Percentiles rank a stretch among this genome's conserved stretches.
These are phyloP conservation scores for Microbotryum saponariae DNA, from an alignment of 1,284 basidiomycete species.

Conservation along the genomic window DNA sequence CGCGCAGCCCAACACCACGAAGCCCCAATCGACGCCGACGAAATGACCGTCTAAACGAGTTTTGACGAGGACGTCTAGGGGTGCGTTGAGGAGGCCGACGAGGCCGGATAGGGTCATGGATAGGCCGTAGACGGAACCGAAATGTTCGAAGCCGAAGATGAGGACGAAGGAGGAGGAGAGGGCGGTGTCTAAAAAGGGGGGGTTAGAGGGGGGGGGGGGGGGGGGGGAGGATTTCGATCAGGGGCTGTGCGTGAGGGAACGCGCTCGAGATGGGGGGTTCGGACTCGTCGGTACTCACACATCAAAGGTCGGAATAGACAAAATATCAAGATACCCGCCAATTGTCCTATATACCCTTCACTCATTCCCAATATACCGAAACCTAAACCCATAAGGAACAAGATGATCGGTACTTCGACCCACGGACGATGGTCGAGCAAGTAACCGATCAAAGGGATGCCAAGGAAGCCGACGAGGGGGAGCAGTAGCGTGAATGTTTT, in stretches of 20 bases:
- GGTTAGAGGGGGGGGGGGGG: neutral
- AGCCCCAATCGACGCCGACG: slow-evolving; percentile 35
- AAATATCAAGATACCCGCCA: slow-evolving; percentile 40
- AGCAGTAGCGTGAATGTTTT: slow-evolving; percentile 43
- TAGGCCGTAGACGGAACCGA: slow-evolving; percentile 35
- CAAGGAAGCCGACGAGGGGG: slow-evolving; percentile 41
- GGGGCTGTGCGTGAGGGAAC: too few species aligned
- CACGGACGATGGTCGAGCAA: slow-evolving; percentile 40
- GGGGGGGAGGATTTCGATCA: too few species aligned
- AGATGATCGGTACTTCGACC: slow-evolving; percentile 37
- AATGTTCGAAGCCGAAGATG: slow-evolving; percentile 35
- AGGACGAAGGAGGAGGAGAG: slow-evolving; percentile 37
- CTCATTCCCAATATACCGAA: slow-evolving; percentile 40
- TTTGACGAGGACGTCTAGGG: slow-evolving; percentile 41
- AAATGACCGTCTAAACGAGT: slow-evolving; percentile 38
- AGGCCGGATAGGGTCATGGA: slow-evolving; percentile 42
- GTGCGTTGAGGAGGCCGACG: slow-evolving; percentile 41
- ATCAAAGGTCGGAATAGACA: slow-evolving; percentile 36
- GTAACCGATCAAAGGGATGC: slow-evolving; percentile 38
- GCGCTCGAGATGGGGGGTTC: too few species aligned
- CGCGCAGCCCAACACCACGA: slow-evolving; percentile 35
- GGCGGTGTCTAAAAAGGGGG: slow-evolving; percentile 42
- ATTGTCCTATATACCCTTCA: slow-evolving; percentile 33
- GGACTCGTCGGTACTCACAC: slow-evolving; percentile 5
- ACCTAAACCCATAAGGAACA: slow-evolving; percentile 37